Evolutionary conservation across 2,329 filamentous ascomycete genomes (phyloP).

Genomic region (Phaeomoniella chlamydospora): DNA sequence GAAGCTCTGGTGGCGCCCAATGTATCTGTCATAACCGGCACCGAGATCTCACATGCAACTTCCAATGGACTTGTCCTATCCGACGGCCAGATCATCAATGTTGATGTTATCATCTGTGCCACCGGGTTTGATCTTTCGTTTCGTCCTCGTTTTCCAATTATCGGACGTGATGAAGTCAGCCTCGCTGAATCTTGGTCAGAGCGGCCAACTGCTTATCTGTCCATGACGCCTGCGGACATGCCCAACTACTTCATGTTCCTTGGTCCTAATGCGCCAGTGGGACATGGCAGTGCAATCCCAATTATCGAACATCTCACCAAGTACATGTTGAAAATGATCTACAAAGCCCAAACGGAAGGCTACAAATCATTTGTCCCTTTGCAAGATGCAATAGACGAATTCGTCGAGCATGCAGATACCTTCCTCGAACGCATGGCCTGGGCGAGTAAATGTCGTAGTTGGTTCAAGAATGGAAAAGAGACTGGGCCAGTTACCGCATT

Average conservation of each 20-base stretch:
- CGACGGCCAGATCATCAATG: conserved; percentile 10
- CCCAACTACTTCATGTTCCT: conserved; percentile 20
- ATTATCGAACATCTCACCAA: conserved; percentile 11
- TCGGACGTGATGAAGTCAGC: conserved; percentile 14
- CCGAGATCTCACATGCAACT: conserved; percentile 7
- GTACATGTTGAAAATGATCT: conserved; percentile 16
- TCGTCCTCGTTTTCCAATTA: conserved; percentile 17
- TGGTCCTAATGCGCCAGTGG: conserved; percentile 14
- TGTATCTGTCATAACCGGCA: conserved; percentile 12
- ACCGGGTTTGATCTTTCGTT: conserved; percentile 25
- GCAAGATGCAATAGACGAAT: too few relatives aligned
- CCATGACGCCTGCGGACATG: conserved; percentile 9
- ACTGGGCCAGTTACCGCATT: too few relatives aligned
- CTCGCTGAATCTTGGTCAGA: conserved; percentile 14
- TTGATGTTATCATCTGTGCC: conserved; percentile 20
- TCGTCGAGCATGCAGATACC: too few relatives aligned
- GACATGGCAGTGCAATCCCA: conserved; percentile 14
- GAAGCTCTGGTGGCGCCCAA: conserved; percentile 29
- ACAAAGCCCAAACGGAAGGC: too few relatives aligned
- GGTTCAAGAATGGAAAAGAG: too few relatives aligned
- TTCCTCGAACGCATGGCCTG: too few relatives aligned
- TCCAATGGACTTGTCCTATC: conserved; percentile 3
- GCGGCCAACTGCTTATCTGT: conserved; percentile 14
- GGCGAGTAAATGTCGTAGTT: too few relatives aligned
- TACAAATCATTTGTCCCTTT: too few relatives aligned